A percentile compares a stretch with the other conserved stretches of the same genome.
Evolutionary conservation across 495 filamentous ascomycete species (phyloP).

Genomic region (Xylaria longipes): DNA sequence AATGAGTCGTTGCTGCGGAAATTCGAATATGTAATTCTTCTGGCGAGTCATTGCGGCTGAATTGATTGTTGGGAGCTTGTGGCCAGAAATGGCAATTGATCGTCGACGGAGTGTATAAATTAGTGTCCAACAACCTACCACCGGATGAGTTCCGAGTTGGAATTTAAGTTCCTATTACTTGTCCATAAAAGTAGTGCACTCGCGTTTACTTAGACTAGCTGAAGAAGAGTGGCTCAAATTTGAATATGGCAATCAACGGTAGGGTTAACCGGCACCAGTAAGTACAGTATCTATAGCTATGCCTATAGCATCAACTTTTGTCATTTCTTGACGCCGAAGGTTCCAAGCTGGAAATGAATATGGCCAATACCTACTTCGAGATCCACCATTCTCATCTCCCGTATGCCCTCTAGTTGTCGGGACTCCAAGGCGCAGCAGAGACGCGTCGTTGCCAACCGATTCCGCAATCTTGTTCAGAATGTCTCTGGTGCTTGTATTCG

Average conservation of each 20-base stretch:
- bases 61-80: background rate
- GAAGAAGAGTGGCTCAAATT: background rate
- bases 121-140: background rate
- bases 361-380: too few species aligned
- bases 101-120: background rate
- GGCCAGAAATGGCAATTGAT: background rate
- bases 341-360: background rate
- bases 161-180: background rate
- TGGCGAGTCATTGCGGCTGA: background rate
- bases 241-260: background rate
- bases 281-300: background rate
- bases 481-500: conserved; percentile 16
- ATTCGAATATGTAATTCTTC: background rate
- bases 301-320: background rate
- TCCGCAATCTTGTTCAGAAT: conserved; percentile 15
- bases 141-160: background rate
- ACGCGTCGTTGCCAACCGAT: conserved; percentile 10
- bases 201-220: background rate
- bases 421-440: conserved; percentile 19
- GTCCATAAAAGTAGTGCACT: too few species aligned
- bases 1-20: background rate
- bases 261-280: background rate
- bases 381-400: too few species aligned
- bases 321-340: background rate
- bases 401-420: conserved; percentile 32